phyloP scores from a whole-genome alignment of 2,329 filamentous ascomycete species.

The Colletotrichum destructivum region DNA sequence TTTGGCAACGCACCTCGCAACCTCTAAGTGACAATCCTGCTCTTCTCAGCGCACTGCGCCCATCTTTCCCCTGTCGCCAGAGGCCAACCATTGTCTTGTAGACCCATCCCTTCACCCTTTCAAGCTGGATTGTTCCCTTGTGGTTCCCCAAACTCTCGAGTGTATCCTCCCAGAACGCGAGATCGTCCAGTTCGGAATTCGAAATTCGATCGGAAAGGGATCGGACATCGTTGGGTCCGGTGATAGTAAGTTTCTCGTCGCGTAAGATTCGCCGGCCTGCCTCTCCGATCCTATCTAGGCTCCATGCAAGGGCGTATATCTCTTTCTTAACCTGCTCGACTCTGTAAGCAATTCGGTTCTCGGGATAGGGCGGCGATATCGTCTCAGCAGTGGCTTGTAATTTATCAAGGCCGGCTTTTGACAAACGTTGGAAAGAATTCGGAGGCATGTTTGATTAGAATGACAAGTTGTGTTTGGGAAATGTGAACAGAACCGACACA shows the following conservation, averaged over 20 bases:
- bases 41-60: not conserved
- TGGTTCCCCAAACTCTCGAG: not conserved
- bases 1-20: not conserved
- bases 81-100: not conserved
- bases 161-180: not conserved
- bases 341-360: too few relatives aligned
- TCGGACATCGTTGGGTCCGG: not conserved
- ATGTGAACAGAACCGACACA: not conserved
- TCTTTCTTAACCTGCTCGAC: not conserved
- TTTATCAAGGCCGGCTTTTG: not conserved
- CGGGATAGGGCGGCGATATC: not conserved
- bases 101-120: constrained; percentile 5
- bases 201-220: not conserved
- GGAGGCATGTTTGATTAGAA: not conserved
- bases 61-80: not conserved
- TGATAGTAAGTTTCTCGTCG: not conserved
- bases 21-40: not conserved
- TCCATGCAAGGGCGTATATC: not conserved
- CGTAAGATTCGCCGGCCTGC: not conserved
- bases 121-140: not conserved
- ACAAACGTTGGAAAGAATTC: not conserved
- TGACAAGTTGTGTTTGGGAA: not conserved
- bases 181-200: not conserved
- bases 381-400: not conserved
- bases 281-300: not conserved